Conservation (phyloP, 2,329 filamentous ascomycete genomes). For the Raffaelea deltoideospora region DNA sequence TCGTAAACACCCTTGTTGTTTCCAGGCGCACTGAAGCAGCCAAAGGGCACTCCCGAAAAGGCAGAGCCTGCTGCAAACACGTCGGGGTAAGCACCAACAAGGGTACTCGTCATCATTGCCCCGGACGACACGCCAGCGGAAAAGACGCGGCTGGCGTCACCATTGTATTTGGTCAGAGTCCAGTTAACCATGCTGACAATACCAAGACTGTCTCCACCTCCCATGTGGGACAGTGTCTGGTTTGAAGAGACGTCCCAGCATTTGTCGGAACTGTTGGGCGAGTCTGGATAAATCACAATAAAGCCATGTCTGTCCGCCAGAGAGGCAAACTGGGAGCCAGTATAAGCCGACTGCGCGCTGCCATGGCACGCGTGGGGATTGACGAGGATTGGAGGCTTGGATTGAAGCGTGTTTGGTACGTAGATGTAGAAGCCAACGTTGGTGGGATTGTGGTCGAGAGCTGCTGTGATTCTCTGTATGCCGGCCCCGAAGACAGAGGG, state of each 20-base stretch:
- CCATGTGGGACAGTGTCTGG: constrained; percentile 30
- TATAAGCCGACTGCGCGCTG: constrained; percentile 31
- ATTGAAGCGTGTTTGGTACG: constrained; percentile 24
- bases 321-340: constrained; percentile 33
- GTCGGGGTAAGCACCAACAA: constrained; percentile 35
- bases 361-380: constrained; percentile 44
- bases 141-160: constrained; percentile 31
- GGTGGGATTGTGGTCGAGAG: constrained; percentile 29
- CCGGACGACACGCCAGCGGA: constrained; percentile 35
- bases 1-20: constrained; percentile 14
- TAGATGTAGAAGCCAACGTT: constrained; percentile 38
- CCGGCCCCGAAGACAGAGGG: background rate
- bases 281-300: constrained; percentile 28
- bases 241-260: constrained; percentile 46
- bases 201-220: constrained; percentile 33
- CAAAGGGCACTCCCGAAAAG: constrained; percentile 27
- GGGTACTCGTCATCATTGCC: constrained; percentile 40
- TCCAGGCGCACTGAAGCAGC: constrained; percentile 29
- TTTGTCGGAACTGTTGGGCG: constrained; percentile 21
- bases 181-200: constrained; percentile 39
- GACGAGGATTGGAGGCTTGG: constrained; percentile 35
- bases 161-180: constrained; percentile 28
- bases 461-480: constrained; percentile 2
- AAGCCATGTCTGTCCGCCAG: constrained; percentile 38
- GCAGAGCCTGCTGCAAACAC: constrained; percentile 33